Base-by-base conservation (phyloP, 202 grass and related monocot species). In the Miscanthus sacchariflorus region DNA sequence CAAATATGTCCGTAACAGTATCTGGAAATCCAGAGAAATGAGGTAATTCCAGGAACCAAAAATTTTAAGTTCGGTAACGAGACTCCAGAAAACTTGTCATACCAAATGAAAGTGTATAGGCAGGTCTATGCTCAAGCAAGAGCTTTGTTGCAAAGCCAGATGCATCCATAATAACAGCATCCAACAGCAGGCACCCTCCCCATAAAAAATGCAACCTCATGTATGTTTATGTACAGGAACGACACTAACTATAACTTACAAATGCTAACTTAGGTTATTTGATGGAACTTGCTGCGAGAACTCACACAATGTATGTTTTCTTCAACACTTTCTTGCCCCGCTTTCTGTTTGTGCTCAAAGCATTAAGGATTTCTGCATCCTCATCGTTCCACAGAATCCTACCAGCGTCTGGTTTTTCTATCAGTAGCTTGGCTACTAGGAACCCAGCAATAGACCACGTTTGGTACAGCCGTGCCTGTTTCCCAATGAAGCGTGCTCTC, bases 391-490 rank as follows among this genome's bases (percentile, higher is more conserved):
- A 98, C 24, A 98, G 87, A 76, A 85, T 94, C 81, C 89, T 93
- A 68, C 93, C 93, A 85, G 92, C 84, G 27, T 91, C 91, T 63
- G 95, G 95, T 68, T 98, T 98, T 74, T 93, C 83, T 10, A 94
- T 72, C 13, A 98, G 66, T 72, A 92, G 82, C 68, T 98, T 98
- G 12, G 93, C 95, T 50, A 93, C 95, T 59, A 98, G 88, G 68
- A 86, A 95, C 25, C 95, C 95, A 25, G 93, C 93, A 87, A 95
- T 92, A 36, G 95, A 95, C 95, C 95, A 98, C 21, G 93, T 98
- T 71, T 98, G 95, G 84, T 92, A 91, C 68, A 98, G 78, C 50
- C 84, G 93, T 66, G 95, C 43, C 85, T 98, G 93, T 84, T 98
- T 98, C 67, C 95, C 95, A 44, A 98, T 91, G 76, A 98, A 95